These are phyloP conservation scores for Abrus precatorius DNA, from an alignment of 306 rosid genomes.

Conservation along the genomic window DNA sequence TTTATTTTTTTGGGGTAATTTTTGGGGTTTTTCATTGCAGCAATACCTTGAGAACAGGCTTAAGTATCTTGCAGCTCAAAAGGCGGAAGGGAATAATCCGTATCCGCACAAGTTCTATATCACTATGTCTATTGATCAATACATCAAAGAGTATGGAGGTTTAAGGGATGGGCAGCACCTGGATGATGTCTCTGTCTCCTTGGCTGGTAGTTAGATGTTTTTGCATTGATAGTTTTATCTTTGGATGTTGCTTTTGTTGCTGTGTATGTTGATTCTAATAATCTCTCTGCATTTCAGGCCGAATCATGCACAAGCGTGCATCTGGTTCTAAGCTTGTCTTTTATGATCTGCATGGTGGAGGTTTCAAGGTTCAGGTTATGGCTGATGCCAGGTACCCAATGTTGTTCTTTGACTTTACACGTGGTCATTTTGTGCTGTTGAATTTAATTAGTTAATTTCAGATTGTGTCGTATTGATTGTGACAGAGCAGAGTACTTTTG, in stretches of 20 bases:
- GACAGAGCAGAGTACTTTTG: not conserved
- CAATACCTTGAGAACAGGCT: conserved; percentile 88
- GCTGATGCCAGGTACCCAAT: conserved; percentile 78
- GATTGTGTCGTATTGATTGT: not conserved
- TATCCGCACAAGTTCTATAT: conserved; percentile 87
- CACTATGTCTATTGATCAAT: conserved; percentile 63
- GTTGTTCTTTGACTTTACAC: not conserved
- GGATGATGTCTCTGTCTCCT: conserved; percentile 68
- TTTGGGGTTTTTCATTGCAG: conserved; percentile 54
- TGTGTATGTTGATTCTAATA: conserved; percentile 36
- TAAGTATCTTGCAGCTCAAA: conserved; percentile 68
- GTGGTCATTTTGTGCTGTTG: not conserved
- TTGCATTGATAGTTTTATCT: conserved; percentile 43
- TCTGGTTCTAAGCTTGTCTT: conserved; percentile 79
- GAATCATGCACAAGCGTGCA: conserved; percentile 72
- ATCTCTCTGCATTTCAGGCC: conserved; percentile 53
- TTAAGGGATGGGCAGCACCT: conserved; percentile 78
- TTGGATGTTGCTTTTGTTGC: not conserved
- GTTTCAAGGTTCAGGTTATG: conserved; percentile 85
- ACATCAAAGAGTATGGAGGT: conserved; percentile 58
- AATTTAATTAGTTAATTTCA: not conserved
- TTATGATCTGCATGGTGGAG: conserved; percentile 76
- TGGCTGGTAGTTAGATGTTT: conserved; percentile 65
- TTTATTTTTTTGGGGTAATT: not conserved
- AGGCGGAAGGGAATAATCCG: conserved; percentile 67